phyloP scores from a whole-genome alignment of 2,329 filamentous ascomycete genomes.

The Fusarium bactridioides region DNA sequence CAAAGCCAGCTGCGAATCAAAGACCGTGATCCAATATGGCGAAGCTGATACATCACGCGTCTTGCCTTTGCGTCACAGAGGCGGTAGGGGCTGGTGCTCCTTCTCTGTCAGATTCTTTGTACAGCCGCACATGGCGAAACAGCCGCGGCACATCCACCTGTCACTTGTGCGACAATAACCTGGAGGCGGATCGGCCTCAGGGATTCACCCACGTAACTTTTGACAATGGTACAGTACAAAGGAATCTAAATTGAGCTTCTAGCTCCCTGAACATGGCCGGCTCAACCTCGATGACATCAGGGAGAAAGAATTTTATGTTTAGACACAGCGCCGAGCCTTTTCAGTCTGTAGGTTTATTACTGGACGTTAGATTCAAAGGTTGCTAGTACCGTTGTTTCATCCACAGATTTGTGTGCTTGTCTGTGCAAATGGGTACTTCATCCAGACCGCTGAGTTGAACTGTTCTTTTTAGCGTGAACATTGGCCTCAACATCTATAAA shows the following conservation, averaged over 20 bases:
- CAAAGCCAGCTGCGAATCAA: background rate
- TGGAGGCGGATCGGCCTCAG: conserved; percentile 27
- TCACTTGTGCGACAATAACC: conserved; percentile 10
- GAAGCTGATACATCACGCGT: conserved; percentile 2
- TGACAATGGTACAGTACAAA: background rate
- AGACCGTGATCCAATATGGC: background rate
- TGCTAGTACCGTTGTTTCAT: background rate
- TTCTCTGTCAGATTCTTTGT: background rate
- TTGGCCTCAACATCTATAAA: background rate
- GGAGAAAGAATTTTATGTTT: background rate
- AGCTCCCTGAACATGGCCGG: background rate
- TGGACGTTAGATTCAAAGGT: background rate
- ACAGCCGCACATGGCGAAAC: conserved; percentile 11
- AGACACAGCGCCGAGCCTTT: background rate
- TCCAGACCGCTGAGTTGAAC: conserved; percentile 3
- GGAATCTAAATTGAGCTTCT: background rate
- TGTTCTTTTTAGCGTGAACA: conserved; percentile 33
- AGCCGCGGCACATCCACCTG: conserved; percentile 14
- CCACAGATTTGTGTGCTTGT: background rate
- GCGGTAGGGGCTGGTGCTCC: background rate
- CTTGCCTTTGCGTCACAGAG: conserved; percentile 10
- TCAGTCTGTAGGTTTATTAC: background rate
- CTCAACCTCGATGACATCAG: background rate
- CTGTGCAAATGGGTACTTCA: background rate
- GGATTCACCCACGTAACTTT: conserved; percentile 15